phyloP scores from a whole-genome alignment of 2,329 filamentous ascomycete genomes.

The Polychaeton citri region DNA sequence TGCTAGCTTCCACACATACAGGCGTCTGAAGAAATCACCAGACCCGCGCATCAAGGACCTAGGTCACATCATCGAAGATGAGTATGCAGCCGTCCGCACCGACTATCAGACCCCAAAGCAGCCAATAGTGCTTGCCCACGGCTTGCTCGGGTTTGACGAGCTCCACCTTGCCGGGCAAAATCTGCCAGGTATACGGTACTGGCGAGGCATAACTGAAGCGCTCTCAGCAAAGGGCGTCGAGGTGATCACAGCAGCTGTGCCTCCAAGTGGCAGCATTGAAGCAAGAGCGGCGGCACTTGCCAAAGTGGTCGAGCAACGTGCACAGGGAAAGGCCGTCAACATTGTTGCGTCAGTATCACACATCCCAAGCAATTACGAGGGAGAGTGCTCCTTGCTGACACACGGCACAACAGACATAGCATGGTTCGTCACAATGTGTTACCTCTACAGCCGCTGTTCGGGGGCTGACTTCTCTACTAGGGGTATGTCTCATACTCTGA shows the following conservation, averaged over 20 bases:
- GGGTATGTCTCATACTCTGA: conserved; percentile 18
- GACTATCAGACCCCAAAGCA: conserved; percentile 43
- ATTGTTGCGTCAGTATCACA: conserved; percentile 44
- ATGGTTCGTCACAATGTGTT: conserved; percentile 25
- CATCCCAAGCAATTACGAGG: neutral
- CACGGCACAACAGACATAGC: conserved; percentile 36
- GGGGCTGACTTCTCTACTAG: conserved; percentile 12
- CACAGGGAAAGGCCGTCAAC: conserved; percentile 46
- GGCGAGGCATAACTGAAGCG: conserved; percentile 50
- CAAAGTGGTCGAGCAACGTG: conserved; percentile 38
- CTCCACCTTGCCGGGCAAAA: conserved; percentile 35
- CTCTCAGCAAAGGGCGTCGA: conserved; percentile 42
- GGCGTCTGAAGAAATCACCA: too few relatives aligned
- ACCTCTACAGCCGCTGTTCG: neutral
- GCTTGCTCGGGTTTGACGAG: conserved; percentile 53
- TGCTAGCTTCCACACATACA: too few relatives aligned
- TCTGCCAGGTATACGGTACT: conserved; percentile 48
- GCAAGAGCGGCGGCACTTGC: conserved; percentile 40
- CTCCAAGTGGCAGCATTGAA: conserved; percentile 47
- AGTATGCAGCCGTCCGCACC: conserved; percentile 46
- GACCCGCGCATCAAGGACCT: conserved; percentile 13
- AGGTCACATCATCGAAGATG: conserved; percentile 38
- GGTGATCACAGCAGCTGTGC: conserved; percentile 48
- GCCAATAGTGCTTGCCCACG: conserved; percentile 50
- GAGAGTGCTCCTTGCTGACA: conserved; percentile 5